Evolutionary conservation across 805 yeast genomes (phyloP).

Genomic region (Ogataea methanolica): DNA sequence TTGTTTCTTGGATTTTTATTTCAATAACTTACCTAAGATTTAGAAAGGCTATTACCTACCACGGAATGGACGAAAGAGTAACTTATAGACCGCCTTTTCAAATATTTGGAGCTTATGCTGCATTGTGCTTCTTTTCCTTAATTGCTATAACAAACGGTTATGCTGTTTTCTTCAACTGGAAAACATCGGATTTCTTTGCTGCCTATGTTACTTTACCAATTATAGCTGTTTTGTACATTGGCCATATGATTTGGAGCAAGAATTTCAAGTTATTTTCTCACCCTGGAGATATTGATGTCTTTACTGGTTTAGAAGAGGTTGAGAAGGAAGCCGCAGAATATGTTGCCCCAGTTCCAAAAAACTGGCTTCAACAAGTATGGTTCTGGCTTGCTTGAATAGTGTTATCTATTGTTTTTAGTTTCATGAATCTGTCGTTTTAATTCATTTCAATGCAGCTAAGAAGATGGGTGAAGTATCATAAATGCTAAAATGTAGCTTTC

Average conservation of each 20-base stretch:
- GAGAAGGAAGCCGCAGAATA: conserved; percentile 42
- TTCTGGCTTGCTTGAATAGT: conserved; percentile 27
- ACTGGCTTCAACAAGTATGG: conserved; percentile 38
- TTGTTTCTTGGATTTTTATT: conserved; percentile 57
- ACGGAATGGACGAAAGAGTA: conserved; percentile 49
- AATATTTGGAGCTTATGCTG: conserved; percentile 55
- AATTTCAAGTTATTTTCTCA: conserved; percentile 43
- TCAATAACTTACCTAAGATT: conserved; percentile 53
- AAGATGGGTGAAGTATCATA: no score
- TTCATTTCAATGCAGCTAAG: no score
- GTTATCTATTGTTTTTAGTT: no score
- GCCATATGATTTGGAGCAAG: conserved; percentile 44
- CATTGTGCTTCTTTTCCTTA: conserved; percentile 37
- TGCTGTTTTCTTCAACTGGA: conserved; percentile 51
- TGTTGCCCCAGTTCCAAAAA: conserved; percentile 32
- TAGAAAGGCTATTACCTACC: conserved; percentile 57
- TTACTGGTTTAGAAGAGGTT: conserved; percentile 50
- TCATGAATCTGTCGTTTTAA: no score
- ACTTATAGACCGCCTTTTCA: conserved; percentile 54
- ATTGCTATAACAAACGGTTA: conserved; percentile 60
- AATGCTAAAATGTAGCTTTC: no score
- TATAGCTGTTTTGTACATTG: conserved; percentile 44
- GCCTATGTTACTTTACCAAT: conserved; percentile 61
- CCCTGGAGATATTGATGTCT: conserved; percentile 49
- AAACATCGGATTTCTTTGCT: conserved; percentile 52